Percentiles rank a stretch among this genome's conserved stretches.
Conservation (phyloP, 176 grass and related monocot genomes). For the Oryza punctata region DNA sequence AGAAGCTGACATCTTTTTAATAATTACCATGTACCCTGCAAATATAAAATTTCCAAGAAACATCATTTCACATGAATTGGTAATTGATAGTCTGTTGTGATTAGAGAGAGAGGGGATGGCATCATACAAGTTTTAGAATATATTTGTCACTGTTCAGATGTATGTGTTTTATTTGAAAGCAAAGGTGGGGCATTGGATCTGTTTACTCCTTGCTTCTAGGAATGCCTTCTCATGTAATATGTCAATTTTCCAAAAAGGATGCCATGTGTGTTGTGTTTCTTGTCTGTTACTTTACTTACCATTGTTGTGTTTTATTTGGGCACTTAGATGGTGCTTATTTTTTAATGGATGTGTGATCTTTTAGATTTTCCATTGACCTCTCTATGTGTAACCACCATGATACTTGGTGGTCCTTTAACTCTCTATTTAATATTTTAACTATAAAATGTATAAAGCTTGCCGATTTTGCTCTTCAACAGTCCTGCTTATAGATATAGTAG, state of each 20-base stretch:
- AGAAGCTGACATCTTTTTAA: slow-evolving; percentile 1
- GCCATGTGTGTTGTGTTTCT: slow-evolving; percentile 2
- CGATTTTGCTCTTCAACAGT: not conserved
- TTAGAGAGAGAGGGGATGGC: not conserved
- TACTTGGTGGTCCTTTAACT: not conserved
- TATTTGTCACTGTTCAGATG: not conserved
- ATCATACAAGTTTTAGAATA: slow-evolving; percentile 5
- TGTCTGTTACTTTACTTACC: not conserved
- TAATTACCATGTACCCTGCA: not conserved
- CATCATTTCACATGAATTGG: slow-evolving; percentile 9
- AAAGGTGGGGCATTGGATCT: slow-evolving; percentile 1
- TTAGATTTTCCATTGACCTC: slow-evolving; percentile 28
- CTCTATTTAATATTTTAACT: slow-evolving; percentile 7
- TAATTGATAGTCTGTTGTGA: not conserved
- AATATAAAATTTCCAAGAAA: slow-evolving; percentile 9
- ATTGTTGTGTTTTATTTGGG: not conserved
- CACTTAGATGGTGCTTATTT: slow-evolving; percentile 11
- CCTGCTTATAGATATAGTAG: not conserved
- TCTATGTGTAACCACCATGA: not conserved
- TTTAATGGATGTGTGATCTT: slow-evolving; percentile 17
- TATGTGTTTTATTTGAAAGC: slow-evolving; percentile 21
- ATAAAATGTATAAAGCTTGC: slow-evolving; percentile 6
- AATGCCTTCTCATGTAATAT: slow-evolving; percentile 18
- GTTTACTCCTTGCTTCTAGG: slow-evolving; percentile 8
- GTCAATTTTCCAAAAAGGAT: not conserved